Evolutionary conservation across 805 yeast species (phyloP).

Genomic region (Kodamaea laetipori): DNA sequence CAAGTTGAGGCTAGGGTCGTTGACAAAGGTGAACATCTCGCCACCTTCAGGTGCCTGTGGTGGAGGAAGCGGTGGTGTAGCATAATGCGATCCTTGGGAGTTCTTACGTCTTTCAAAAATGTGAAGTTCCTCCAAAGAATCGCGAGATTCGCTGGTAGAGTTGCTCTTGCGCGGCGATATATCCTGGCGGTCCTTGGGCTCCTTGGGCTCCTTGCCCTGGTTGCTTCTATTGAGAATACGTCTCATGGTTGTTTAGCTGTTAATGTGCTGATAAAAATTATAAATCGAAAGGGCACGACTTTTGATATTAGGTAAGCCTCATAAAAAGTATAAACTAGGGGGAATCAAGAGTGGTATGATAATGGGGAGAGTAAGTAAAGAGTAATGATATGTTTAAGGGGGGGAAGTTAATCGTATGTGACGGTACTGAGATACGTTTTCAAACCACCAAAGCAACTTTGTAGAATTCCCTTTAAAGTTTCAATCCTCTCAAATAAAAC

Average conservation of each 20-base stretch:
- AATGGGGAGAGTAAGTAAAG: background rate
- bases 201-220: slow-evolving; percentile 4
- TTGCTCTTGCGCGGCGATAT: slow-evolving; percentile 13
- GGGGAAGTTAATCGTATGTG: background rate
- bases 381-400: background rate
- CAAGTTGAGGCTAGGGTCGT: slow-evolving; percentile 36
- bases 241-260: slow-evolving; percentile 13
- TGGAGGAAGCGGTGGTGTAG: background rate
- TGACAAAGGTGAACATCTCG: slow-evolving; percentile 22
- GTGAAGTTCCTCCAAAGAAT: slow-evolving; percentile 31
- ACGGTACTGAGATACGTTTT: background rate
- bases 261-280: background rate
- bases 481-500: too few species aligned
- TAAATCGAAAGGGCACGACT: slow-evolving; percentile 1
- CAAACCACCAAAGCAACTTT: too few species aligned
- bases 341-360: background rate
- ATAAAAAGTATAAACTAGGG: background rate
- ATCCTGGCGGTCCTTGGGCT: slow-evolving; percentile 6
- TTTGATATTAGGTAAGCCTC: background rate
- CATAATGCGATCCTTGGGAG: slow-evolving; percentile 1
- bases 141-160: slow-evolving; percentile 21
- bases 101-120: slow-evolving; percentile 27
- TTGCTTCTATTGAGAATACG: slow-evolving; percentile 15
- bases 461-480: too few species aligned
- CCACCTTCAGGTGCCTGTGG: background rate